Evolutionary conservation across 2,329 filamentous ascomycete genomes (phyloP), one percentile per base, ranked within the genome.

Genomic region (Aspergillus fructus): DNA sequence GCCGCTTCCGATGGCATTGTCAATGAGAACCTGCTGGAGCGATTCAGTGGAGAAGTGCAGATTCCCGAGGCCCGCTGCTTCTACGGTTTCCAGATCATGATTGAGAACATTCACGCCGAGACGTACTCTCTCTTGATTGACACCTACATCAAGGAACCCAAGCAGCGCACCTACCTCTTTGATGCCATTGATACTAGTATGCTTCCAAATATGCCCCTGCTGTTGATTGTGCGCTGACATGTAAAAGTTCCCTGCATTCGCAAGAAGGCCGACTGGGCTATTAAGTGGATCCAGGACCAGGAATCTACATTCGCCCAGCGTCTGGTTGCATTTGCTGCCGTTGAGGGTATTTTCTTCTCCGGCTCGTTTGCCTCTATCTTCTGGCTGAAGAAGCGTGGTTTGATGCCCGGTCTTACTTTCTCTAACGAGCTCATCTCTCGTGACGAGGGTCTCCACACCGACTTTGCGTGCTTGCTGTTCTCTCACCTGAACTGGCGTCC

Each of bases 11-110:
- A 99, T 72, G 94, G 94, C 73, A 99, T 99, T 66, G 94, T 99
- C 83, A 99, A 99, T 76, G 94, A 99, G 85, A 99, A 99, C 83
- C 84, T 99, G 23, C 88, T 99, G 59, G 93, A 97, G 85, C 91
- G 94, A 63, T 99, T 99, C 87, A 96, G 91, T 71, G 88, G 86
- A 64, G 94, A 99, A 79, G 93, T 99, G 30, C 94, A 99, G 81
- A 88, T 97, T 58, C 93, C 94, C 11, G 94, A 99, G 81, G 94
- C 94, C 64, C 92, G 94, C 71, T 99, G 94, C 87, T 99, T 99
- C 85, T 99, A 99, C 78, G 94, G 94, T 64, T 99, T 99, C 86
- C 94, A 99, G 83, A 97, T 97, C 82, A 99, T 99, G 94, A 97
- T 99, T 91, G 94, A 99, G 85, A 99, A 99, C 82, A 96, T 99